Evolutionary conservation across 805 yeast genomes (phyloP), one percentile per base, ranked within the genome.

Genomic region (Candida gorgasii): DNA sequence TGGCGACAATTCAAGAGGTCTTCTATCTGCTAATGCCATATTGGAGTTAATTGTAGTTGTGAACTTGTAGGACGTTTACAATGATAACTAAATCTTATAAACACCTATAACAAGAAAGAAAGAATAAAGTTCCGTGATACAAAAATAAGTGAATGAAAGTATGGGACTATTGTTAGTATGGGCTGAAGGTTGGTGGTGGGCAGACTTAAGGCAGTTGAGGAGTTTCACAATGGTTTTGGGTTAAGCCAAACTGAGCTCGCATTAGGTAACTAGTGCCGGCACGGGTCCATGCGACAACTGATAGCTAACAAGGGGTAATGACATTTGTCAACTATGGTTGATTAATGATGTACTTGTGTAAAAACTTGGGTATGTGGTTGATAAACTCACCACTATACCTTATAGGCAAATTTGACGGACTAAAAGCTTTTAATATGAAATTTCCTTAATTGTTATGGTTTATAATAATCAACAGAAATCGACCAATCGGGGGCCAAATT

Each of bases 21-120:
- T 78, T 69, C 82, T 75, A 57, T 80, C 82, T 47, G 86, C 80
- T 65, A 80, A 71, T 44, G 86, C 86, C 86, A 80, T 80, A 35
- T 31, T 58, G 22, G 22, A 19, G 32, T 15, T 17, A 15, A 14
- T 39, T 23, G 26, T 33, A 26, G 19, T 31, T 13, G 9, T 36
- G 20, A 22, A 34, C 37, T 34, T 34, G 37, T 34, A 34, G 37
- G 37, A 23, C 31, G 40, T 46, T 38, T 42, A 49, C 46, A 49
- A 49, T 37, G 46, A 49, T 49, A 49, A 40, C 46, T 47, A 49
- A 49, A 49, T 47, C 39, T 49, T 49, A 49, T 44, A 49, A 47
- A 40, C 44, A 34, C 32, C 23, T 35, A 33, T 28, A 41, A 35
- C 44, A 36, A 41, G 45, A 37, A 37, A 33, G 42, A 37, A 37